A percentile compares a stretch with the other conserved stretches of the same genome.
Conservation (phyloP, 805 yeast species). For the Teunomyces funiuensis region DNA sequence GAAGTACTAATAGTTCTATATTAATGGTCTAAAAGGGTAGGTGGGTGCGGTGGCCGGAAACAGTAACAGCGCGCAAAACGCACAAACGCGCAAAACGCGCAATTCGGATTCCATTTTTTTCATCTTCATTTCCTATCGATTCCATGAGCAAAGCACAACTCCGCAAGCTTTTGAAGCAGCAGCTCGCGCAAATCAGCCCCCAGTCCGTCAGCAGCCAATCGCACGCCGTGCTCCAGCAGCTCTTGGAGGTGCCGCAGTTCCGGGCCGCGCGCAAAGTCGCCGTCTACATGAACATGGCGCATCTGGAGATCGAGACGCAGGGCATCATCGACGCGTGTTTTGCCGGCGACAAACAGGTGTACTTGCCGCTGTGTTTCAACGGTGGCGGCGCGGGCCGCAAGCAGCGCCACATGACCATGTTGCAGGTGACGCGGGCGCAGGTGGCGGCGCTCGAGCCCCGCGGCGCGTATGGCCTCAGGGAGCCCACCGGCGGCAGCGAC, state of each 20-base stretch:
- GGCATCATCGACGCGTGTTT: slow-evolving; percentile 55
- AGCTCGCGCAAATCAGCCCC: slow-evolving; percentile 16
- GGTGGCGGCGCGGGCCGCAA: slow-evolving; percentile 31
- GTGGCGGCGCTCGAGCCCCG: slow-evolving; percentile 54
- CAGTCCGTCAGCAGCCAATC: slow-evolving; percentile 27
- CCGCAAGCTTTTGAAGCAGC: slow-evolving; percentile 24
- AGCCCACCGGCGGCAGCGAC: slow-evolving; percentile 52
- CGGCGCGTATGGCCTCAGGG: slow-evolving; percentile 67
- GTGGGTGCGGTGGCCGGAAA: too few relatives aligned
- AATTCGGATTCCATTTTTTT: too few relatives aligned
- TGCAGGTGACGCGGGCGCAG: slow-evolving; percentile 44
- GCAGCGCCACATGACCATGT: slow-evolving; percentile 51
- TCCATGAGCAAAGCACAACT: slow-evolving; percentile 26
- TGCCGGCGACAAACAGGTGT: slow-evolving; percentile 49
- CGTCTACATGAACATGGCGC: slow-evolving; percentile 74
- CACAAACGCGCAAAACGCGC: too few relatives aligned
- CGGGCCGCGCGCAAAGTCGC: slow-evolving; percentile 52
- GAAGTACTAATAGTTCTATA: too few relatives aligned
- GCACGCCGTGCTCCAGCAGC: slow-evolving; percentile 14
- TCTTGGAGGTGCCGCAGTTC: slow-evolving; percentile 37
- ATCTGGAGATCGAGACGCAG: slow-evolving; percentile 64
- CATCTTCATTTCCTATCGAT: too few relatives aligned
- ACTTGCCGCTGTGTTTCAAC: slow-evolving; percentile 53
- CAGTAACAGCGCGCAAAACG: too few relatives aligned
- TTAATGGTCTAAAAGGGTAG: too few relatives aligned